Percentiles rank a stretch among this genome's conserved stretches.
These are phyloP conservation scores for Arthrobotrys conoides DNA, from an alignment of 2,329 filamentous ascomycete genomes.

Conservation along the genomic window DNA sequence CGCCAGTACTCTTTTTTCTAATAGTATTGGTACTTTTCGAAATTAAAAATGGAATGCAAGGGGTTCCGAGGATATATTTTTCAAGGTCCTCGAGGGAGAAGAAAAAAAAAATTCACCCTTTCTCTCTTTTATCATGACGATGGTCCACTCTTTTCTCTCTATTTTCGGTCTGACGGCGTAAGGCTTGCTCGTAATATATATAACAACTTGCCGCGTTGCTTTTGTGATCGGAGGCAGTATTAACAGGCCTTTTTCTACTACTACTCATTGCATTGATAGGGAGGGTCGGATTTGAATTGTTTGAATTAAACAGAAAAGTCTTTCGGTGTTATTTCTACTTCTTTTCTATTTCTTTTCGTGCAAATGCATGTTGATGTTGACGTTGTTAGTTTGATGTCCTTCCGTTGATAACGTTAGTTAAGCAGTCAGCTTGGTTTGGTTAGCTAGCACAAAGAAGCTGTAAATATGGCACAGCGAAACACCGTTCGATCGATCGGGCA, in stretches of 20 bases:
- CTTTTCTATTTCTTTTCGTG: no score
- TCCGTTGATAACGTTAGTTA: no score
- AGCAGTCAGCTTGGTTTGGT: no score
- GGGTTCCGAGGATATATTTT: slow-evolving; percentile 31
- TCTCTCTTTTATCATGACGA: neutral
- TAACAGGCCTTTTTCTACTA: neutral
- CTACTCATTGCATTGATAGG: no score
- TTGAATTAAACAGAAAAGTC: neutral
- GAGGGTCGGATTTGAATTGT: no score
- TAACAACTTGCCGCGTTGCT: neutral
- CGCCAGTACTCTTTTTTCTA: neutral
- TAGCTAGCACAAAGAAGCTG: no score
- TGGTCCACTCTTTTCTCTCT: neutral
- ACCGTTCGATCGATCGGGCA: no score
- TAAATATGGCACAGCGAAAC: no score
- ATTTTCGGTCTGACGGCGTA: neutral
- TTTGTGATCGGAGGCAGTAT: neutral
- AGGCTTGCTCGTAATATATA: neutral
- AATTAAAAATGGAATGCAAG: slow-evolving; percentile 36
- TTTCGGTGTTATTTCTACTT: neutral
- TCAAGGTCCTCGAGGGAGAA: neutral
- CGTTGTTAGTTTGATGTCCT: no score
- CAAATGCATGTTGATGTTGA: no score
- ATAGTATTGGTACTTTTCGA: neutral
- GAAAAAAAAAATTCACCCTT: neutral